Evolutionary conservation across 2,329 filamentous ascomycete species (phyloP).

Genomic region (Hypomyces perniciosus): DNA sequence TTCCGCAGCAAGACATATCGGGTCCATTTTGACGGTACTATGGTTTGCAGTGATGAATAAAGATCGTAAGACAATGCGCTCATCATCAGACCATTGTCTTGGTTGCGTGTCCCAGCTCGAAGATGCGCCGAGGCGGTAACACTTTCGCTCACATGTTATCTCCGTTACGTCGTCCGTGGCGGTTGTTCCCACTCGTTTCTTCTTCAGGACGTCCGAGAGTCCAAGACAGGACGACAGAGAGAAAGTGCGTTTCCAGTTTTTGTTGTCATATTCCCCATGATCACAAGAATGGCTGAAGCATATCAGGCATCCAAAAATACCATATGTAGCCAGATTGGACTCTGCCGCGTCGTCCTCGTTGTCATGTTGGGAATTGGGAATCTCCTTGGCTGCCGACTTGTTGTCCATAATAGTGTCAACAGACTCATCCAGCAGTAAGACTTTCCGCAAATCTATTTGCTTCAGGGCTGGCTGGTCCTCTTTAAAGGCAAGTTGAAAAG

Average conservation of each 20-base stretch:
- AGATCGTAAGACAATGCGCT: slow-evolving; percentile 43
- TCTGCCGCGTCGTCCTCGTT: slow-evolving; percentile 38
- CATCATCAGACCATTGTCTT: slow-evolving; percentile 42
- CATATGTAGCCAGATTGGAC: slow-evolving; percentile 47
- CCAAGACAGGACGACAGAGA: slow-evolving; percentile 34
- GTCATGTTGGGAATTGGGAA: slow-evolving; percentile 26
- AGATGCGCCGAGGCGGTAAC: slow-evolving; percentile 26
- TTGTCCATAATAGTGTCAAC: slow-evolving; percentile 49
- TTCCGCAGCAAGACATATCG: slow-evolving; percentile 45
- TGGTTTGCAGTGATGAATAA: slow-evolving; percentile 37
- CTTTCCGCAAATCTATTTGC: slow-evolving; percentile 44
- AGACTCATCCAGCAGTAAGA: slow-evolving; percentile 47
- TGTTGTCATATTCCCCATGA: slow-evolving; percentile 54
- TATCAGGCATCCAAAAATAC: slow-evolving; percentile 51
- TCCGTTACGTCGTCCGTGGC: slow-evolving; percentile 9
- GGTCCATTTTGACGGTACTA: slow-evolving; percentile 34
- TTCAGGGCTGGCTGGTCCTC: slow-evolving; percentile 27
- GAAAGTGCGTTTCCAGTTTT: slow-evolving; percentile 46
- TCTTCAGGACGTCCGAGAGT: slow-evolving; percentile 29
- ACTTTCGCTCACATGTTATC: slow-evolving; percentile 35
- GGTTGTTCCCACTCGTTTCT: slow-evolving; percentile 16
- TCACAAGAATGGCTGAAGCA: slow-evolving; percentile 57
- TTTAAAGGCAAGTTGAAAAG: slow-evolving; percentile 51
- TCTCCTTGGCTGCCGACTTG: slow-evolving; percentile 47
- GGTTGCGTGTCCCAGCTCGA: slow-evolving; percentile 18